Evolutionary conservation across 2,329 filamentous ascomycete species (phyloP), one percentile per base, ranked within the genome.

Genomic region (Pseudohalonectria lignicola): DNA sequence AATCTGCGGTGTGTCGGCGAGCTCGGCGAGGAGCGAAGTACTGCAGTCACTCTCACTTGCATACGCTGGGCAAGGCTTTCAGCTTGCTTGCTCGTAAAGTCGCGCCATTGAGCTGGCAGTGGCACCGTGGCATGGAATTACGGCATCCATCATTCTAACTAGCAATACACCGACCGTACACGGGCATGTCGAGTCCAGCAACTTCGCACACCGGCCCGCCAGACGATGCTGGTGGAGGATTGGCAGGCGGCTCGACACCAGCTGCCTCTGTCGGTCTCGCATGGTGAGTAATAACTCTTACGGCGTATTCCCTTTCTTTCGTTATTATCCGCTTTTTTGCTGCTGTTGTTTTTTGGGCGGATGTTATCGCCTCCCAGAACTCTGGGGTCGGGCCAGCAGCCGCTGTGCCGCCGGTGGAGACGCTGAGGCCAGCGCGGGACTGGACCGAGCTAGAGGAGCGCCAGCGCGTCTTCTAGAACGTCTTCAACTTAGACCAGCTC

Each of bases 401-500:
- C 47, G 1, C 45, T 57, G 9, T 52, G 51, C 1, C 50, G 49
- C 49, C 53, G 23, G 45, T 51, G 16, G 41, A 46, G 3, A 49
- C 49, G 23, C 40, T 61, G 5, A 35, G 47, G 2, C 41, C 45
- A 3, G 45, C 54, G 6, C 44, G 46, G 17, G 47, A 49, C 42
- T 61, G 59, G 60, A 52, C 47, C 1, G 58, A 60, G 30, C 47
- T 42, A 12, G 45, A 49, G 17, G 47, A 48, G 34, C 43, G 47
- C 4, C 41, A 46, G 5, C 46, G 59, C 3, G 51, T 61, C 1
- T 63, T 62, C 34, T 62, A 58, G 59, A 55, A 49, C 18, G 46
- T 62, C 18, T 61, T 62, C 44, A 43, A 51, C 17, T 41, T 61
- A 12, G 58, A 62, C 41, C 46, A 57, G 10, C 56, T 46, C 52